A percentile compares a stretch with the other conserved stretches of the same genome.
Evolutionary conservation across 164 flowering plant genomes (phyloP).

Genomic region (Nelumbo lutea): DNA sequence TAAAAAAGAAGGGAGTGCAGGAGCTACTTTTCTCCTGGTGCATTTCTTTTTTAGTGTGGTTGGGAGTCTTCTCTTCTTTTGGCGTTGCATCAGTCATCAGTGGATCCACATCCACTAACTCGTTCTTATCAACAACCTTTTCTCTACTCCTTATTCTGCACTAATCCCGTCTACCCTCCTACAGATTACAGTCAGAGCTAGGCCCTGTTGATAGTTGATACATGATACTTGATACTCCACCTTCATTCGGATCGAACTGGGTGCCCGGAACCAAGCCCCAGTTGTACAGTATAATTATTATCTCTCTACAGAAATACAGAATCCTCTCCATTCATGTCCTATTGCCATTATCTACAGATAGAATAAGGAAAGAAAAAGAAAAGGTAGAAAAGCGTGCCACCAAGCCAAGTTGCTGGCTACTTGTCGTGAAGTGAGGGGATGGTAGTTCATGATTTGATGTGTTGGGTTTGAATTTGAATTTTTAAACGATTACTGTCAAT

Average conservation of each 20-base stretch:
- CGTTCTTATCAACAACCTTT: slow-evolving; percentile 29
- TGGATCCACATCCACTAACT: slow-evolving; percentile 39
- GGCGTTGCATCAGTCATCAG: slow-evolving; percentile 10
- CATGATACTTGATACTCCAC: no score
- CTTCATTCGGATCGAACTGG: no score
- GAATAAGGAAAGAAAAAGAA: no score
- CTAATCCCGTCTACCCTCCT: slow-evolving; percentile 13
- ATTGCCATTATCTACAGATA: slow-evolving; percentile 11
- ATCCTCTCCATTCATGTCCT: not conserved
- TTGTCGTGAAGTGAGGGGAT: slow-evolving; percentile 3
- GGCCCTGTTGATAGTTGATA: no score
- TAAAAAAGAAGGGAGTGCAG: not conserved
- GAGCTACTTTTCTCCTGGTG: slow-evolving; percentile 3
- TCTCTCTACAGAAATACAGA: not conserved
- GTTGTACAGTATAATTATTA: no score
- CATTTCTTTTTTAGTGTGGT: slow-evolving; percentile 21
- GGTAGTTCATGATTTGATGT: not conserved
- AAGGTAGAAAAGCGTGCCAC: slow-evolving; percentile 13
- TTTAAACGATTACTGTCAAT: not conserved
- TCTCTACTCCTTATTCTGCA: slow-evolving; percentile 21
- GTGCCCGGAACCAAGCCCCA: not conserved
- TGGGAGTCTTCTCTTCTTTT: slow-evolving; percentile 3
- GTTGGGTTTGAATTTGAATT: not conserved
- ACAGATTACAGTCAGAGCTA: no score
- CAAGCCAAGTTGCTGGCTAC: slow-evolving; percentile 3